Base-by-base conservation (phyloP, 2,329 filamentous ascomycete species). In the Aspergillus pseudoglaucus region DNA sequence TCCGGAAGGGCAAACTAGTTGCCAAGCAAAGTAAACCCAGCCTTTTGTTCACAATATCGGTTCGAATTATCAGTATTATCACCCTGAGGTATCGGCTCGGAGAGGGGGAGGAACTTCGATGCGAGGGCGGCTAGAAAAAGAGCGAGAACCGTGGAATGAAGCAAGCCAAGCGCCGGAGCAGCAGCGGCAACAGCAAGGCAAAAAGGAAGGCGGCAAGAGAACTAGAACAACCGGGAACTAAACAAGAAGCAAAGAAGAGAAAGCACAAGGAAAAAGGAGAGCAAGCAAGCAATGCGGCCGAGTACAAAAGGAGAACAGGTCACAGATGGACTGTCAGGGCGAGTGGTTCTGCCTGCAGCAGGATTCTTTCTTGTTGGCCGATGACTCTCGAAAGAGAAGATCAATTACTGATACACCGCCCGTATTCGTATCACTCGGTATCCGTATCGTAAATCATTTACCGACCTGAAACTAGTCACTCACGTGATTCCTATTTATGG, bases 391-490 rank as follows among this genome's bases (percentile, higher is more conserved):
- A 32, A 46, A 47, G 44, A 46, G 48, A 38, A 38, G 35, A 30
- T 30, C 25, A 10, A 30, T 12, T 30, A 30, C 9, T 30, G 25
- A 30, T 30, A 30, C 25, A 30, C 25, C 25, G 25, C 25, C 25
- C 25, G 25, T 30, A 30, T 30, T 30, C 25, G 25, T 30, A 30
- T 30, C 25, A 6, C 14, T n/a, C 33, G 33, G 15, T 39, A 39
- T 30, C 37, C 10, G 10, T 18, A 39, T 12, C 15, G 37, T 39
- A 44, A 15, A 9, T 15, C 7, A 50, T 52, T 53, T 57, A 53
- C 54, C 39, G 22, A 49, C 18, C 38, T 53, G 51, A 57, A 55
- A 55, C 50, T 47, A 46, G 38, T 30, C 27, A 46, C 53, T 59
- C 53, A 55, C 51, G 50, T 54, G 53, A 49, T 27, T 12, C 43